Evolutionary conservation across 768 basidiomycete genomes (phyloP), one percentile per base, ranked within the genome.

Genomic region (Pisolithus sp.): DNA sequence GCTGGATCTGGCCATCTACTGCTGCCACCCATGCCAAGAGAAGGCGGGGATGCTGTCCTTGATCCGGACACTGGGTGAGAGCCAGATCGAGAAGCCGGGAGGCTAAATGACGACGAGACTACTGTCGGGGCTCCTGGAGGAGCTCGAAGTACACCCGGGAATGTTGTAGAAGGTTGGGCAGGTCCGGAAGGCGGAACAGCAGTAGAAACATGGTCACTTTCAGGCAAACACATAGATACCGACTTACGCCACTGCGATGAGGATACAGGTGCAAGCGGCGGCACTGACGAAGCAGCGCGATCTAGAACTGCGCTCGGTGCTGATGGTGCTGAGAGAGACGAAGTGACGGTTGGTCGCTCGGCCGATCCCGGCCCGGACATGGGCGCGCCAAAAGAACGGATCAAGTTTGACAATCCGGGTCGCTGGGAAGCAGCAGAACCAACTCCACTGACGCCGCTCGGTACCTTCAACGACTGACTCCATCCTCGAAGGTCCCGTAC

Each of bases 341-440:
- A 30, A 28, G 43, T 54, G 21, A 69, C 50, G 7, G 53, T 37
- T 39, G 51, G 49, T 48, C 59, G 56, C 23, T 67, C 65, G 3
- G 67, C 51, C 20, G 49, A 17, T 2, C 44, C 21, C 17, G 42
- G 24, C 41, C 52, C 49, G 30, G 65, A 58, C 1, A 51, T 53
- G 30, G 53, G 49, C 13, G 52, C 52, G 34, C 57, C 53, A 41
- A 65, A 63, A 18, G 48, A 53, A 18, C 56, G 50, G 7, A 53
- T 43, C 49, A 58, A 51, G 34, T 54, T 51, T 9, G 61, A 59
- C 44, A 66, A 49, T 30, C 54, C 63, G 15, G 65, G 28, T 20
- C 63, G 52, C 38, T 66, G 65, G 5, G 59, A 57, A 21, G 52
- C 53, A 8, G 52, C 52, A 8, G 58, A 52, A 40, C 54, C 53